Evolutionary conservation across 2,329 filamentous ascomycete species (phyloP), one percentile per base, ranked within the genome.

Genomic region (Pyrenophora seminiperda): DNA sequence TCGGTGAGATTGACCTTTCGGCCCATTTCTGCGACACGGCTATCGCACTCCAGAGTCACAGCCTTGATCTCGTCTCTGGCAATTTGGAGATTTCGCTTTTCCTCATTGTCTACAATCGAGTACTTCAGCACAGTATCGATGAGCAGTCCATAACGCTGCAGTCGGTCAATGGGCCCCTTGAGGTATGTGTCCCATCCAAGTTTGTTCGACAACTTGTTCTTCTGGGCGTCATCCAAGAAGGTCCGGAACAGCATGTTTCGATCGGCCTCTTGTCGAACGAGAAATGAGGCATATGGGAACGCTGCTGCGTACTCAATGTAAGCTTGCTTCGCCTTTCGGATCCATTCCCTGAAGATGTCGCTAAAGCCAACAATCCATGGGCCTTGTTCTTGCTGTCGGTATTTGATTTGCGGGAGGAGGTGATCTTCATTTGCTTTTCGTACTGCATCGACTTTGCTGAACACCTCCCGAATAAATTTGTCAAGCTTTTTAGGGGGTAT

Each of bases 321-420:
- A 9, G 90, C 88, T 2, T 82, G 79, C 72, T 88, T 91, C 24
- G 94, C 94, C 73, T 97, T 97, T 56, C 94, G 85, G 55, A 97
- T 96, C 94, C 94, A 99, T 75, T 99, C 94, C 50, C 94, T 82
- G 79, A 99, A 97, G 41, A 99, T 90, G 67, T 97, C 94, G 69
- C 92, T 97, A 75, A 97, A 97, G 3, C 94, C 94, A 10, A 84
- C 81, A 50, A 99, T 87, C 86, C 91, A 99, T 0, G 94, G 94
- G 0, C 94, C 94, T 75, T 99, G 93, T 70, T 97, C 94, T 66
- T 94, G 89, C 72, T 99, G 94, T 19, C 94, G 86, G 70, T 97
- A 99, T 68, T 97, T 97, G 63, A 99, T 83, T 72, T 97, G 93
- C 2, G 93, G 89, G 18, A 99, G 77, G 15, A 99, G 82, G 70